Base-by-base conservation (phyloP, 352 stramenopile species). In the Phytophthora sansomeana region DNA sequence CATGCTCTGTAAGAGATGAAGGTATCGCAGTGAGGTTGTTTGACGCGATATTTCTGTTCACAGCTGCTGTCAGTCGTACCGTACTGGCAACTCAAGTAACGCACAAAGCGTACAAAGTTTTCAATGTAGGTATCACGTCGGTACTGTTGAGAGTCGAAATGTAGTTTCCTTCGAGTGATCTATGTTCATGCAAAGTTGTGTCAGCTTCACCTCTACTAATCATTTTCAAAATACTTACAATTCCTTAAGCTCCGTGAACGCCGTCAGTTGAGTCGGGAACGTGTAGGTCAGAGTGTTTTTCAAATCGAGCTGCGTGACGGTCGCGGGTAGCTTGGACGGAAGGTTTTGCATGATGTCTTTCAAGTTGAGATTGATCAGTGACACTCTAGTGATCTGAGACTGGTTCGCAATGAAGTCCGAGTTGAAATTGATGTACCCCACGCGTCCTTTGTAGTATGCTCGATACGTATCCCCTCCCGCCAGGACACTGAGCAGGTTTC, bases 281-380 rank as follows among this genome's bases (percentile, higher is more conserved):
- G 58, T 46, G 53, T 74, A 58, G 32, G 62, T 69, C 42, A 77
- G 44, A 1, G 52, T 59, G 28, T 77, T 77, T 19, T 58, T 66
- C 21, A 77, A 26, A 39, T 63, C 46, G 7, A 77, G 54, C n/a
- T 49, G 24, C 11, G 55, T 49, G 35, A 74, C 24, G 47, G 46
- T 64, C 24, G 38, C 33, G 8, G 67, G 62, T 17, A 75, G 39
- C 62, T 68, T 66, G 1, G 52, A 46, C 21, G 54, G 21, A 10
- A 77, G 50, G 35, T 58, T 30, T 39, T 35, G 30, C 14, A 67
- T 42, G 13, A 60, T 38, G 19, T 67, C 32, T 42, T 65, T 67
- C 43, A 77, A 54, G 28, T 77, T 63, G 9, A 77, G 39, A n/a
- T 30, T 77, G 47, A 67, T 53, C n/a, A 77, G 48, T 39, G 43